phyloP scores from a whole-genome alignment of 2,329 filamentous ascomycete genomes.

The Atkinsonella hypoxylon region DNA sequence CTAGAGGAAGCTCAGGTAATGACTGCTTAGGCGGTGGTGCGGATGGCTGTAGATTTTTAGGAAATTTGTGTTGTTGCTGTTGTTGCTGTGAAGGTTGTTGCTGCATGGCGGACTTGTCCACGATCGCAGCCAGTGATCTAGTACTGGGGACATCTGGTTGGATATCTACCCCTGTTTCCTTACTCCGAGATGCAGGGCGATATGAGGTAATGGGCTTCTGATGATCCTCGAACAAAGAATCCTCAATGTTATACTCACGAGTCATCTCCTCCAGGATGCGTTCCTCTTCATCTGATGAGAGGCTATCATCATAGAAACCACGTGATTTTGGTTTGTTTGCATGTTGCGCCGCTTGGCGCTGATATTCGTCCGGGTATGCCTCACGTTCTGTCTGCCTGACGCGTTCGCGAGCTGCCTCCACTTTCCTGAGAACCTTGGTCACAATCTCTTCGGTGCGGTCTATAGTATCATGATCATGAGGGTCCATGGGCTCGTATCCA shows the following conservation, averaged over 20 bases:
- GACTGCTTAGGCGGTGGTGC: constrained; percentile 38
- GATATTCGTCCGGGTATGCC: constrained; percentile 24
- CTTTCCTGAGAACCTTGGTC: constrained; percentile 48
- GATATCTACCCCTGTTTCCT: constrained; percentile 69
- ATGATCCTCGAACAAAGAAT: constrained; percentile 52
- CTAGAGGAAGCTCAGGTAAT: constrained; percentile 31
- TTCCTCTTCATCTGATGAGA: constrained; percentile 59
- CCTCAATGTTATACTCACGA: constrained; percentile 67
- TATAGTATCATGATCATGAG: constrained; percentile 26
- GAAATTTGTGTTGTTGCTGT: constrained; percentile 6
- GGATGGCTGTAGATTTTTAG: constrained; percentile 14
- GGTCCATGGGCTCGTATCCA: constrained; percentile 62
- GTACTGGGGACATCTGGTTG: constrained; percentile 50
- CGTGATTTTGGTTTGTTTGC: constrained; percentile 23
- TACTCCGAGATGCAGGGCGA: constrained; percentile 51
- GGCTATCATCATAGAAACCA: constrained; percentile 49
- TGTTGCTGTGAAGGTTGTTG: constrained; percentile 1
- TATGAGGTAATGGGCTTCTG: constrained; percentile 42
- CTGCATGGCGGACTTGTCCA: constrained; percentile 36
- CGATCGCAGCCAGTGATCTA: constrained; percentile 51
- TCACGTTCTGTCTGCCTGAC: constrained; percentile 65
- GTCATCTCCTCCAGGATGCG: constrained; percentile 80
- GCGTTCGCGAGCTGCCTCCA: constrained; percentile 65
- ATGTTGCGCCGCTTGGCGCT: constrained; percentile 19
- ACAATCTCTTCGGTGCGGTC: constrained; percentile 32